Evolutionary conservation across 1,139 yeast genomes (phyloP), one percentile per base, ranked within the genome.

Genomic region (Candida sp.): DNA sequence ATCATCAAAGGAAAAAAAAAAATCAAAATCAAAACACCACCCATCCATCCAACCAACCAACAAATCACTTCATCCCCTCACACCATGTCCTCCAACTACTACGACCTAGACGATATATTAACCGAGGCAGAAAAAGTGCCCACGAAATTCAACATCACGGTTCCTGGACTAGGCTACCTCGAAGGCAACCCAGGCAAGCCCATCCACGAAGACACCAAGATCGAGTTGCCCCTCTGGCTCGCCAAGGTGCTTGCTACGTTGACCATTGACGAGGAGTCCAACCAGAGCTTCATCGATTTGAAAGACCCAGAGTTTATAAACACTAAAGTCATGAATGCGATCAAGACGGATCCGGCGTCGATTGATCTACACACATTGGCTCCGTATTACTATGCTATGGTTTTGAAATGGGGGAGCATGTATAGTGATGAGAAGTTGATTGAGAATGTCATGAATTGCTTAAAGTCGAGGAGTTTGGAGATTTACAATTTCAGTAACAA

Each of bases 221-320:
- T 91, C 4, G 96, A 90, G 53, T 75, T 94, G 40, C 98, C 99
- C 1, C 68, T 92, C 33, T 94, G 99, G 99, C 70, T 94, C 44
- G 96, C 97, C 0, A 86, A 85, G 56, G 81, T 89, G 4, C 70
- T 94, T 41, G 97, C 34, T 22, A 44, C 40, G 3, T 35, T 44
- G 7, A 17, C 39, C 96, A 1, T 75, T 78, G 38, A 78, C 82
- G 41, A 75, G 74, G 12, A 72, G 66, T 38, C 64, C 66, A 55
- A 75, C 68, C 22, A 70, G 68, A 12, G 90, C n/a, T 88, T 91
- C 59, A 73, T 92, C 3, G 86, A 86, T 46, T 72, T 92, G 46
- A 67, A 83, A 26, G 84, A 82, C 46, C 97, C 98, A 0, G 88
- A 85, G 2, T 82, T 85, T 49, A 77, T 90, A 51, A 77, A 82